Base-by-base conservation (phyloP, 768 basidiomycete genomes). In the Lyophyllum atratum region DNA sequence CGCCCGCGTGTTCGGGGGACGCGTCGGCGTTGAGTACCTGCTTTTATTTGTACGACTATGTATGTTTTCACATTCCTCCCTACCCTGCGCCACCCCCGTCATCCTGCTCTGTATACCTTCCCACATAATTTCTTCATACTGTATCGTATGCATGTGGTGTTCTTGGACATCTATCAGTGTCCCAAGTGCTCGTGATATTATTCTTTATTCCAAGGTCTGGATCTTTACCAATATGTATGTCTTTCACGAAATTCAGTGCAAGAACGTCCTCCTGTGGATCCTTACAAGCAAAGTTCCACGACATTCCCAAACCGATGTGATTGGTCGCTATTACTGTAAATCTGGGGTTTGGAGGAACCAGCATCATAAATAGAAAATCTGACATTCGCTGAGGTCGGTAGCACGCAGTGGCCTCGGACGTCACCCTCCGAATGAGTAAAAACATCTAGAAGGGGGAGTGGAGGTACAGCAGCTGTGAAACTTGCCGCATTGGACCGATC, bases 1-100 rank as follows among this genome's bases (percentile, higher is more conserved):
- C 75, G 85, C 54, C 84, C 85, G 19, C 80, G 86, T 54, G 72
- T 77, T 68, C 79, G 82, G 61, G 68, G 70, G 42, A 71, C 73
- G 59, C 77, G 83, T 45, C 73, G 80, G 71, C 82, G 85, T 62
- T 85, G 68, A 62, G 46, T 58, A 59, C 50, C 37, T 64, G 28
- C 43, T 54, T 52, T 60, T 21, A 29, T 39, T 19, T 37, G 33
- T 40, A 15, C 11, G 15, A 14, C 28, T 48, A 57, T 47, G 44
- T 49, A 44, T 52, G 47, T 10, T 55, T 48, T 55, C 45, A 25
- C 37, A 19, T 43, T 21, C 21, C 46, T n/a, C 21, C 28, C 5
- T 21, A 26, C 19, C 43, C 14, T 48, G 22, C 49, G 40, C 54
- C 39, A 44, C 49, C 48, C n/a, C 44, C 29, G 17, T 33, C 45